Evolutionary conservation across 2,329 filamentous ascomycete genomes (phyloP), one percentile per base, ranked within the genome.

Genomic region (Scorias spongiosa): DNA sequence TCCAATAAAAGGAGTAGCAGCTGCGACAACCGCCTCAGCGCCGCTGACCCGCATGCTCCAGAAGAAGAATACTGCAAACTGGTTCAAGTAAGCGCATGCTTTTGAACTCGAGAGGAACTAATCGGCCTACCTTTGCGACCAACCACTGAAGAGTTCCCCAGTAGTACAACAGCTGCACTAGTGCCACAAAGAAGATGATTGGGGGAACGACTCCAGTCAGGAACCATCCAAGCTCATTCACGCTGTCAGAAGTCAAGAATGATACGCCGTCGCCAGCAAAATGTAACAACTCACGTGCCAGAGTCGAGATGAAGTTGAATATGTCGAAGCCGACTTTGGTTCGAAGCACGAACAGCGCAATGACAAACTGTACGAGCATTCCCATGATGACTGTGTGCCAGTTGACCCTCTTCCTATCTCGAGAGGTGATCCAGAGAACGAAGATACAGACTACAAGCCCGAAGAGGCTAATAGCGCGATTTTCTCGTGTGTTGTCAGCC

Each of bases 101-200:
- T 26, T 26, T 7, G 20, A 26, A 26, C 20, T 26, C 20, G 20
- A 4, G 7, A 3, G 3, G 4, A 36, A 12, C 9, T 3, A 4
- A 36, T 36, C 32, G 32, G 15, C 32, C 11, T 36, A 36, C 32
- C 64, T 94, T 94, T 53, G 72, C 70, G 57, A 94, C 77, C 64
- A 88, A 85, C 87, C 88, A 94, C 65, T 93, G 87, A 43, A 94
- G 67, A 49, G 87, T 70, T 2, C 82, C 83, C 54, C 79, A 71
- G 68, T 88, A 82, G 68, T 84, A 93, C 38, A 93, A 65, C 32
- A 94, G 75, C 64, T 93, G 84, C 20, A 93, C 85, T n/a, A 94
- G 71, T 1, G 87, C 78, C 46, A 94, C 83, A 76, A 95, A 94
- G 76, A 94, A 95, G 67, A 94, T 85, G 64, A 95, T 93, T 55